Evolutionary conservation across 495 filamentous ascomycete genomes (phyloP), one percentile per base, ranked within the genome.

Genomic region (Penicillium waksmanii): DNA sequence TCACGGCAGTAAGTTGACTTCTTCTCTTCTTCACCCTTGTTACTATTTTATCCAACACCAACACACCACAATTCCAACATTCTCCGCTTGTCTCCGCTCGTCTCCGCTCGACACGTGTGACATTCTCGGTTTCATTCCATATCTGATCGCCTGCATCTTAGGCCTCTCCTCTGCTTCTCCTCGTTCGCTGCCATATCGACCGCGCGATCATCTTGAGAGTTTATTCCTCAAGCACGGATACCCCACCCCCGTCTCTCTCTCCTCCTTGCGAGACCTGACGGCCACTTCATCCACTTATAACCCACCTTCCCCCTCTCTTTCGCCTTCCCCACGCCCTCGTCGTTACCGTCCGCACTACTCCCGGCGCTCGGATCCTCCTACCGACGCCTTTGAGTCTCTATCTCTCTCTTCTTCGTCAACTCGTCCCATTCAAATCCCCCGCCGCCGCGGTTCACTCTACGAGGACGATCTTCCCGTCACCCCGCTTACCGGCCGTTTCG

Each of bases 121-220:
- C 72, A 67, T 68, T 63, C 55, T 53, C 58, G 62, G 72, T 78
- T 73, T 83, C 79, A 51, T 75, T 73, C 54, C 64, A 53, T 66
- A 61, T 74, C 88, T 87, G 31, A 76, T 72, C 64, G 78, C 75
- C 71, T 82, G 82, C 84, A 86, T 55, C 85, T 78, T 83, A 91
- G 63, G 74, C 75, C 62, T 83, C 76, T 68, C 89, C 77, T 43
- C 77, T 62, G 66, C 58, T 52, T 68, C 69, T 18, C 55, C 64
- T 65, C 70, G 56, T 27, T 62, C 73, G 65, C 86, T 82, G 60
- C 87, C 85, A 84, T 87, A 89, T 46, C 88, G 88, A 69, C 91
- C 92, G 27, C 88, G 90, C 53, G 79, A 83, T 48, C 93, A 73
- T 51, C 89, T 89, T 57, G 89, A 93, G 68, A 93, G 87, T 53